phyloP scores from a whole-genome alignment of 192 early-diverging fungal genomes.

The Mortierella hygrophila region DNA sequence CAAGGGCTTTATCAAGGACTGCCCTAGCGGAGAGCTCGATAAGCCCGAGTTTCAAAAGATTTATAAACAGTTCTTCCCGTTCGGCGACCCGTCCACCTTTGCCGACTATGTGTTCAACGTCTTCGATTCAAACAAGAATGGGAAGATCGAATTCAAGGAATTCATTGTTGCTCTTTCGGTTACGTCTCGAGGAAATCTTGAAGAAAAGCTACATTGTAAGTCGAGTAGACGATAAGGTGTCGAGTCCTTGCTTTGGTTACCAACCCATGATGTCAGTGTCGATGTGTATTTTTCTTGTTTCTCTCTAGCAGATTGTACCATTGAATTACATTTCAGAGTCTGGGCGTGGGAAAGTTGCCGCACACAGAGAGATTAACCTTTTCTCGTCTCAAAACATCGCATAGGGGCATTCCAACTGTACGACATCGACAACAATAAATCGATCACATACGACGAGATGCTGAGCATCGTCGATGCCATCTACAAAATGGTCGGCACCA shows the following conservation, averaged over 20 bases:
- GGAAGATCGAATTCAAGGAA: slow-evolving; percentile 92
- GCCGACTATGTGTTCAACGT: slow-evolving; percentile 93
- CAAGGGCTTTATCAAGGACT: slow-evolving; percentile 95
- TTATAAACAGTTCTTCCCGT: slow-evolving; percentile 98
- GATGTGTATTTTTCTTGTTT: background rate
- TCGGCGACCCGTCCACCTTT: slow-evolving; percentile 91
- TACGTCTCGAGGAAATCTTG: slow-evolving; percentile 83
- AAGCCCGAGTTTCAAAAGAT: slow-evolving; percentile 90
- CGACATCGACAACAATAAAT: slow-evolving; percentile 91
- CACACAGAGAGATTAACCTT: background rate
- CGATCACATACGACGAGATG: slow-evolving; percentile 93
- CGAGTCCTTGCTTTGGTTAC: background rate
- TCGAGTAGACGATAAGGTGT: background rate
- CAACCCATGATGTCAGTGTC: background rate
- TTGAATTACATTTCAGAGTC: background rate
- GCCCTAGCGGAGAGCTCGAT: slow-evolving; percentile 87
- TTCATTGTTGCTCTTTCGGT: slow-evolving; percentile 90
- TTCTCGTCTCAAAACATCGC: background rate
- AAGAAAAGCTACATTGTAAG: slow-evolving; percentile 90
- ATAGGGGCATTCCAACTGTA: slow-evolving; percentile 90
- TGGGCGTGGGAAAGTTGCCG: background rate
- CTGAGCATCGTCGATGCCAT: slow-evolving; percentile 92
- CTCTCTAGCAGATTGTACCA: background rate
- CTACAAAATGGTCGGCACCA: slow-evolving; percentile 94
- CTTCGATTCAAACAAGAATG: slow-evolving; percentile 92